Evolutionary conservation across 2,329 filamentous ascomycete genomes (phyloP).

Genomic region (Pestalotiopsis sp.): DNA sequence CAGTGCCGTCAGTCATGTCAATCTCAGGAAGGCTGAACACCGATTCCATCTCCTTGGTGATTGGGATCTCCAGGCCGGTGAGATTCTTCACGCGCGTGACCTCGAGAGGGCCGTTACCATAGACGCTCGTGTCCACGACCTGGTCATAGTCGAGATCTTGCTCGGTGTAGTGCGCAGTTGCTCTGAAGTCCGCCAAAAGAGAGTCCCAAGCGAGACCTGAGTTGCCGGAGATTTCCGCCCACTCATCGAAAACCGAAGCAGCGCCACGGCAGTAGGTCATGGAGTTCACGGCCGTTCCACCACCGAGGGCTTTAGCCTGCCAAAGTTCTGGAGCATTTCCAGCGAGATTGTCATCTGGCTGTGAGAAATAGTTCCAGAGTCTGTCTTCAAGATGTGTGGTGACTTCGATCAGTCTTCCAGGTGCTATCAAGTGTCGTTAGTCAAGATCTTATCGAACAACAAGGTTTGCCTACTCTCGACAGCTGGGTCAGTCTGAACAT

Average conservation of each 20-base stretch:
- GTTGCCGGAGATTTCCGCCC: conserved; percentile 21
- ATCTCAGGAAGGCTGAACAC: not conserved
- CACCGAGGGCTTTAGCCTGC: conserved; percentile 20
- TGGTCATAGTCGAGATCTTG: not conserved
- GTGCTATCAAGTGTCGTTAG: not conserved
- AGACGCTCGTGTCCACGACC: not conserved
- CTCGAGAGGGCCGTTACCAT: conserved; percentile 2
- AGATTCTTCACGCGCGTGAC: not conserved
- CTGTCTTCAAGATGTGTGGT: not conserved
- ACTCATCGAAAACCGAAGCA: conserved; percentile 23
- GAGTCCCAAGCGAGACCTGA: conserved; percentile 19
- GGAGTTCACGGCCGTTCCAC: conserved; percentile 21
- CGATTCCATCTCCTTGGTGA: not conserved
- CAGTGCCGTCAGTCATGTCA: not conserved
- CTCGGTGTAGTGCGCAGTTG: not conserved
- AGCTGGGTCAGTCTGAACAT: not conserved
- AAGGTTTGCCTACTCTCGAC: not conserved
- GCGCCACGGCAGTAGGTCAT: conserved; percentile 24
- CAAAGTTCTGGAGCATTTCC: not conserved
- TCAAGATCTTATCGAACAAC: not conserved
- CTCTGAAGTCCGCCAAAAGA: conserved; percentile 14
- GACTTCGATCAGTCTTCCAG: not conserved
- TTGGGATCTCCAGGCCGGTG: not conserved
- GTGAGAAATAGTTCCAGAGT: not conserved
- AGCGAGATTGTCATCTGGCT: not conserved